Evolutionary conservation across 2,329 filamentous ascomycete genomes (phyloP), one percentile per base, ranked within the genome.

Genomic region (Aureobasidium sp.): DNA sequence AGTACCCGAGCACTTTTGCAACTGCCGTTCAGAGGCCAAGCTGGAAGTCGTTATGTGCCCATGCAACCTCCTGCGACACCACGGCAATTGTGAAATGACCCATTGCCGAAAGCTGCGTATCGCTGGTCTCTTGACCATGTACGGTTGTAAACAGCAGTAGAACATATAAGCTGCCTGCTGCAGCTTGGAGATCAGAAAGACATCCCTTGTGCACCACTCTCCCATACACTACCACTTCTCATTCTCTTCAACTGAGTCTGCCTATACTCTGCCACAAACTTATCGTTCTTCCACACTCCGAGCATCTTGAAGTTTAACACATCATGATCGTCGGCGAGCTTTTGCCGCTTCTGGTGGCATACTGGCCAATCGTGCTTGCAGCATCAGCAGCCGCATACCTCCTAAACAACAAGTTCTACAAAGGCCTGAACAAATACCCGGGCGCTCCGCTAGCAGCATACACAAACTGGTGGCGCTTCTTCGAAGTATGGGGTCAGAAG

Each of bases 381-480:
- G 68, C 69, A 8, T 57, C 68, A 25, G 41, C 75, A 5, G 66
- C 70, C 36, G 68, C 70, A 17, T 72, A 74, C 49, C 67, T 79
- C 2, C 56, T 79, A 4, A 72, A 71, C 65, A 81, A 81, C 68
- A 79, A 80, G 62, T 79, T 74, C 68, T 72, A 75, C 71, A 76
- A 77, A 68, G 86, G 87, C 6, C 75, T 91, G 63, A 84, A 86
- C 73, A 85, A 82, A 69, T 90, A 90, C 67, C 89, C 90, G 0
- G 90, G 89, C 0, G 89, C 87, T 0, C 78, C 86, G 62, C 69
- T 90, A 45, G 90, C 89, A 22, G 86, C 76, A 4, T 78, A 84
- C 61, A 89, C 87, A 14, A 84, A 93, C 70, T 86, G 84, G 80
- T 93, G 89, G 89, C 81, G 89, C 22, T 84, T 91, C 65, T 80